phyloP scores from a whole-genome alignment of 768 basidiomycete species.

The Leccinum barrowsii region DNA sequence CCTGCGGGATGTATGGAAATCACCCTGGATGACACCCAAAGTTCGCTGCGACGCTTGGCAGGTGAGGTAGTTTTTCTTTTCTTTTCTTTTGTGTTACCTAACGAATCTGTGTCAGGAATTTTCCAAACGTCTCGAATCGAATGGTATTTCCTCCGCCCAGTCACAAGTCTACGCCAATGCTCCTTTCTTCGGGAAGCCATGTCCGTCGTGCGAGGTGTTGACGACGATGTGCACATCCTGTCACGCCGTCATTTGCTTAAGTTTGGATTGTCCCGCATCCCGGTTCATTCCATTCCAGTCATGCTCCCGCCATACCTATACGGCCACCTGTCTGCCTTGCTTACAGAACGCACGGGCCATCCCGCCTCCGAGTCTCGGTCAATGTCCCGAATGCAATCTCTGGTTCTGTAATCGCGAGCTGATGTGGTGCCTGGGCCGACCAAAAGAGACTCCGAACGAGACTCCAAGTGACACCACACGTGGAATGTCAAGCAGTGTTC shows the following conservation, averaged over 20 bases:
- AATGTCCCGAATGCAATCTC: conserved; percentile 20
- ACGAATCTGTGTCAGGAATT: conserved; percentile 13
- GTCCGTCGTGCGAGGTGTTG: conserved; percentile 10
- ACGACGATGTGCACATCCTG: conserved; percentile 12
- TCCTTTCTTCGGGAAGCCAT: background rate
- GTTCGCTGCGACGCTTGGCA: background rate
- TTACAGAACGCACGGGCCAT: background rate
- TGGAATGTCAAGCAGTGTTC: background rate
- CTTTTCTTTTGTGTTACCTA: background rate
- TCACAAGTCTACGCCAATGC: too few relatives aligned
- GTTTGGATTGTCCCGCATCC: conserved; percentile 15
- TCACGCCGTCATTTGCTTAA: conserved; percentile 14
- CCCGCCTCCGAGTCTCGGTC: conserved; percentile 5
- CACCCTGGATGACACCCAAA: too few relatives aligned
- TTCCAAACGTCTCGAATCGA: conserved; percentile 9
- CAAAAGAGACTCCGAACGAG: background rate
- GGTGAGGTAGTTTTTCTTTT: background rate
- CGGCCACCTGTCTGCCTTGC: conserved; percentile 9
- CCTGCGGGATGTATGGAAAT: too few relatives aligned
- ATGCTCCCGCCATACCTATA: conserved; percentile 2
- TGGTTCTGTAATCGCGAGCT: conserved; percentile 21
- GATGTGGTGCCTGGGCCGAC: conserved; percentile 24
- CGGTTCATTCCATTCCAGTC: conserved; percentile 13
- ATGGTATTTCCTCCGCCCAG: conserved; percentile 1
- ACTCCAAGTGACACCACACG: background rate